phyloP scores from a whole-genome alignment of 805 yeast species.

The Priceomyces fermenticarens region DNA sequence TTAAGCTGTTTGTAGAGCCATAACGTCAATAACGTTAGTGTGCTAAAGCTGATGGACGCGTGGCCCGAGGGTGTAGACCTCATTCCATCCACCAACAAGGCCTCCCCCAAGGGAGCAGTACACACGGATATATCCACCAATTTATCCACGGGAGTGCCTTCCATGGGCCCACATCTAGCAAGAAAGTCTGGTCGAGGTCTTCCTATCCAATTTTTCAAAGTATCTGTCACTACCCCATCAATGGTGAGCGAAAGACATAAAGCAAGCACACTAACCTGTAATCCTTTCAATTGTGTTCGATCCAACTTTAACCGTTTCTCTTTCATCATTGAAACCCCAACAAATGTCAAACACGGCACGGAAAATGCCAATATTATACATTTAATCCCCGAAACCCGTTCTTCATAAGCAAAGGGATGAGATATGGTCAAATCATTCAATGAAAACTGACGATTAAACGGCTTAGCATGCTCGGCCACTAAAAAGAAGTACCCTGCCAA shows the following conservation, averaged over 20 bases:
- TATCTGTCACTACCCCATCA: constrained; percentile 34
- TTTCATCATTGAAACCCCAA: constrained; percentile 14
- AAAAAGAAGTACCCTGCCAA: constrained; percentile 24
- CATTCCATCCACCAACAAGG: constrained; percentile 47
- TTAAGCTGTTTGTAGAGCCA: constrained; percentile 47
- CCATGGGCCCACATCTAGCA: constrained; percentile 28
- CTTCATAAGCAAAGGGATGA: constrained; percentile 32
- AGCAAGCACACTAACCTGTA: constrained; percentile 30
- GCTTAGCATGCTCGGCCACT: constrained; percentile 30
- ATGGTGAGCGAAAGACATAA: constrained; percentile 24
- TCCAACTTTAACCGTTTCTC: constrained; percentile 1
- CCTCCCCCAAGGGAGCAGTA: constrained; percentile 29
- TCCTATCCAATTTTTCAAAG: constrained; percentile 33
- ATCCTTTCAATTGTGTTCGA: constrained; percentile 14
- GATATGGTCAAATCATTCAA: constrained; percentile 28
- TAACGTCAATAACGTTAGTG: constrained; percentile 44
- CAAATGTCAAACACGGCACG: constrained; percentile 27
- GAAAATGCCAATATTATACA: constrained; percentile 27
- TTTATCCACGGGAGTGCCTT: constrained; percentile 20
- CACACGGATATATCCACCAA: constrained; percentile 28
- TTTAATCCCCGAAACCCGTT: constrained; percentile 27
- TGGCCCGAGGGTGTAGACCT: constrained; percentile 60
- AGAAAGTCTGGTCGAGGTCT: constrained; percentile 36
- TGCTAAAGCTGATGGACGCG: constrained; percentile 50
- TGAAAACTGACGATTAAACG: constrained; percentile 35